Evolutionary conservation across 2,329 filamentous ascomycete species (phyloP), one percentile per base, ranked within the genome.

Genomic region (Xylariaceae sp.): DNA sequence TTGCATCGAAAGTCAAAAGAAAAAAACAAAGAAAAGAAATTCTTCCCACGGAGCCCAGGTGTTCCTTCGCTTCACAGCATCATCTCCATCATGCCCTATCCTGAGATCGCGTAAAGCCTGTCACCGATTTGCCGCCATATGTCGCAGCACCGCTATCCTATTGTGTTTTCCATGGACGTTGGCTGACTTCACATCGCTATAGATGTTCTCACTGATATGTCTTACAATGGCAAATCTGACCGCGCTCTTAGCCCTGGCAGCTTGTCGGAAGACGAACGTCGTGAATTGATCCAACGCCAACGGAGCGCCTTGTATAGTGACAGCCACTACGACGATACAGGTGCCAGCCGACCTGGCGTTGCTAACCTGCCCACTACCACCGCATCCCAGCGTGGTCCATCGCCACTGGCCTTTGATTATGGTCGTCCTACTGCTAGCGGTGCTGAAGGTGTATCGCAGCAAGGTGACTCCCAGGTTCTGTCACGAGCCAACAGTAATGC

Each of bases 191-290:
- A 68, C 30, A 50, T 73, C 64, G 69, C 66, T 69, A 70, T 77
- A 83, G 81, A 80, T 71, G 76, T 76, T 61, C 71, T 81, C 63
- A 64, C 76, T 69, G 81, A 83, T 48, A 64, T 78, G 37, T 60
- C 69, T 47, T 70, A 70, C 62, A 71, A 65, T 67, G 82, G 80
- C 80, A 97, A 97, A 80, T 87, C 88, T 71, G 91, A 94, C 69
- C 89, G 91, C 72, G 87, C 90, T 66, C 83, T 92, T 77, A 94
- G 90, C 77, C 91, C 91, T 48, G 86, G 87, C 66, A 76, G 79
- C 69, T 89, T 96, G 88, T 95, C 88, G 71, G 94, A 97, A 78
- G 92, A 97, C 67, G 92, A 96, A 69, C 93, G 93, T 67, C 91
- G 93, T 66, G 93, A 97, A 67, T 82, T 97, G 73, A 96, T 97